Base-by-base conservation (phyloP, 805 yeast species). In the Saccharomycopsis synnaedendra region DNA sequence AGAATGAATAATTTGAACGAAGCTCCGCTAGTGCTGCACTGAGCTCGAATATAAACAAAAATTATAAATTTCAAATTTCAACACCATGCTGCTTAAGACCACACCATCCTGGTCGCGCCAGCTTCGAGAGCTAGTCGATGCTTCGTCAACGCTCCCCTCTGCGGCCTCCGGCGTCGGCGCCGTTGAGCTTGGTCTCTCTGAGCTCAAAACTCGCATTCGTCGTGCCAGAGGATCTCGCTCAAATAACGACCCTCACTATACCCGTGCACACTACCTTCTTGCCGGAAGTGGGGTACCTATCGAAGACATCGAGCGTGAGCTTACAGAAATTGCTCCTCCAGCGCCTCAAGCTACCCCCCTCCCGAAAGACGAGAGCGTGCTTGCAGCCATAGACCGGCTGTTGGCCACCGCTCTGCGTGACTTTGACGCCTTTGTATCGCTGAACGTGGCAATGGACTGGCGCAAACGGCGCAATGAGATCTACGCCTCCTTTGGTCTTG, bases 281-380 rank as follows among this genome's bases (percentile, higher is more conserved):
- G 96, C 96, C 4, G 85, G 89, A 1, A 82, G 90, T 58, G 97
- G 97, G 1, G 75, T 88, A 45, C 79, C 85, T 39, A 81, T 90
- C 44, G 95, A 86, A 56, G 93, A 86, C 49, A 78, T 89, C 38
- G 88, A 85, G 54, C 65, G 64, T 62, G 62, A 74, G 55, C 60
- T 72, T 51, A 69, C 71, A 44, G 55, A 73, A 37, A 60, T 72
- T 49, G 64, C 48, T 39, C 30, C 41, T 52, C 54, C 43, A 36
- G 50, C 32, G 19, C 30, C 46, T 2, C 27, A 31, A 19, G 49
- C 40, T n/a, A 41, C 28, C 19, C 40, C 49, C n/a, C 57, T 57
- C 32, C 84, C 82, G 57, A 85, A 85, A 58, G 94, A 88, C 49
- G 95, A 88, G 61, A 86, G 78, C 60, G 80, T 88, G 35, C 64